Percentiles rank a stretch among this genome's conserved stretches.
Conservation (phyloP, 2,329 filamentous ascomycete species). For the Penicillium sp. region DNA sequence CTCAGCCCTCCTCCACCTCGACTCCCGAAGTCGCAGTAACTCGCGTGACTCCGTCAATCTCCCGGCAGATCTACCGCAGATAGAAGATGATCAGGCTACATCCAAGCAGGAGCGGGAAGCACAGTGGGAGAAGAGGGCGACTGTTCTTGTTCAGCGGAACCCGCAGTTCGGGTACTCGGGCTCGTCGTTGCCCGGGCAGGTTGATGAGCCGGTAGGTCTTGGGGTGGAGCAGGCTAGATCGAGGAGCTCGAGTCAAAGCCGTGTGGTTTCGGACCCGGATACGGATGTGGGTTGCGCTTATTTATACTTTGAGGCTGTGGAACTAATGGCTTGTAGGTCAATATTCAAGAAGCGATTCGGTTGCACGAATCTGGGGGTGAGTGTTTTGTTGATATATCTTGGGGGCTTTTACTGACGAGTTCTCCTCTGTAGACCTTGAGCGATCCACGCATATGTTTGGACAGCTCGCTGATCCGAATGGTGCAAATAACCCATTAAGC, state of each 20-base stretch:
- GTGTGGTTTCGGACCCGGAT: conserved; percentile 29
- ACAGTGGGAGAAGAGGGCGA: conserved; percentile 91
- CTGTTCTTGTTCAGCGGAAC: conserved; percentile 71
- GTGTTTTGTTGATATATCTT: conserved; percentile 10
- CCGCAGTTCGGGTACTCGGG: conserved; percentile 47
- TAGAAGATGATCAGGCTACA: conserved; percentile 53
- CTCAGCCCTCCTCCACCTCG: conserved; percentile 38
- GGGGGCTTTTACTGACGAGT: neutral
- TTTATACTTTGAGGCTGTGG: neutral
- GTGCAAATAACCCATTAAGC: conserved; percentile 87
- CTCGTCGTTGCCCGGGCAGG: conserved; percentile 18
- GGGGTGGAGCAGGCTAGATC: conserved; percentile 18
- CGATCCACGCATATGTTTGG: conserved; percentile 84
- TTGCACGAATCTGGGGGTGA: conserved; percentile 78
- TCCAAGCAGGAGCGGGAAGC: conserved; percentile 63
- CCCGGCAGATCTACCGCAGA: conserved; percentile 76
- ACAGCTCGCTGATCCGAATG: conserved; percentile 76
- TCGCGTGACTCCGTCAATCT: conserved; percentile 63
- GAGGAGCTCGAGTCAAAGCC: conserved; percentile 37
- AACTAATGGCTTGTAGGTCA: conserved; percentile 38
- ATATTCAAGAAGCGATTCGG: conserved; percentile 94
- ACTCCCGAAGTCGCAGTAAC: conserved; percentile 34
- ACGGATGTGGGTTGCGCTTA: conserved; percentile 37
- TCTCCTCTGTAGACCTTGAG: conserved; percentile 59
- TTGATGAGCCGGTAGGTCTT: neutral